Base-by-base conservation (phyloP, 371 early-diverging fungal genomes). In the Nematocida minor region DNA sequence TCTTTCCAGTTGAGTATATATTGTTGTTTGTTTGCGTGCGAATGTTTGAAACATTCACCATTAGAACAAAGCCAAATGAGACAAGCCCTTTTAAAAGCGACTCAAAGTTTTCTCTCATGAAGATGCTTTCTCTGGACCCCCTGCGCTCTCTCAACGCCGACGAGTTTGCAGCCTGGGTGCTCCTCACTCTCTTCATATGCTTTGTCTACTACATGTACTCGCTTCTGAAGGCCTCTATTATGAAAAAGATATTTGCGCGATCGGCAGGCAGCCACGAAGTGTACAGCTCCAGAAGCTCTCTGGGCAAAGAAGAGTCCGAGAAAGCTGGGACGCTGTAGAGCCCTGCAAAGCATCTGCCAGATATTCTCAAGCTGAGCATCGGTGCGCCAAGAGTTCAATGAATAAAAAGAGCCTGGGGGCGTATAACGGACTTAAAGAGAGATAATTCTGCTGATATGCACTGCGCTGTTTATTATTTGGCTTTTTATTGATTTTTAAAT, bases 11-110 rank as follows among this genome's bases (percentile, higher is more conserved):
- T 34, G 22, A 11, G 20, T 20, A 53, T 53, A 68, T 68, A 68
- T 68, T 68, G 55, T 32, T 18, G 6, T 68, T 68, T 55, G 53
- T 55, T 18, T 68, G 18, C 18, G 4, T 27, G 4, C 11, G n/a
- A 27, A 69, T 69, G 69, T 69, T 69, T 69, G 69, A 69, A 20
- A 60, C 14, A 14, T 69, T 69, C 48, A 69, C 69, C 9, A 69
- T 69, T 47, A 18, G 69, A 16, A 69, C 69, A 36, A 38, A 20
- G 4, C 57, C 41, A 20, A 9, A 25, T 16, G 48, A 60, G 9
- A 69, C 27, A 44, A 60, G 60, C 32, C 25, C 27, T 29, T 60
- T 69, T 34, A 4, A 22, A 16, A 31, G 40, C 18, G 69, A 69
- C 18, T 11, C 25, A 27, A 7, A 29, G 20, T 69, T 69, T 31